phyloP scores from a whole-genome alignment of 1,139 yeast genomes.

The Geotrichum candidum region DNA sequence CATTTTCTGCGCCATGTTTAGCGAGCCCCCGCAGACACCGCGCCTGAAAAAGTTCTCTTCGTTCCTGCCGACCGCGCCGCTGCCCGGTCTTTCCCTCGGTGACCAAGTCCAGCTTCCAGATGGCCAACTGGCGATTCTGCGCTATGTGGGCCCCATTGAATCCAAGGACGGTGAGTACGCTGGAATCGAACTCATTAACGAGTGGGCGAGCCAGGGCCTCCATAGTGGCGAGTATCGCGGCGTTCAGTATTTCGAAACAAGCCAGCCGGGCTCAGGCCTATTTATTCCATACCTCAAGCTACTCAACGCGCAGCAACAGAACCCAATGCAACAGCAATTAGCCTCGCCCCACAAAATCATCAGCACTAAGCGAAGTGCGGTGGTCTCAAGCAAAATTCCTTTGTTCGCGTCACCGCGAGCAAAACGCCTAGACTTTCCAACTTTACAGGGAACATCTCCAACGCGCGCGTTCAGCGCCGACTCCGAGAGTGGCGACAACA shows the following conservation, averaged over 20 bases:
- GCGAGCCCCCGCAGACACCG: constrained; percentile 7
- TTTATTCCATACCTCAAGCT: constrained; percentile 22
- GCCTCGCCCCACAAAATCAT: neutral
- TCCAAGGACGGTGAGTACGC: constrained; percentile 78
- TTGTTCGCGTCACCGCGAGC: neutral
- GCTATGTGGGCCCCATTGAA: constrained; percentile 68
- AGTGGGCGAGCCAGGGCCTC: constrained; percentile 61
- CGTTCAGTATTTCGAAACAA: constrained; percentile 11
- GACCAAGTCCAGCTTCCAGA: constrained; percentile 39
- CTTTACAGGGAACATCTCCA: constrained; percentile 1
- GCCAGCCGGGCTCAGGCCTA: constrained; percentile 23
- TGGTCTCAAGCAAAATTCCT: neutral
- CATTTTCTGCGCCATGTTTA: neutral
- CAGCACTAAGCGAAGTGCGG: neutral
- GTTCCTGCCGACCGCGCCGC: neutral
- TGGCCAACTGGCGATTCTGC: constrained; percentile 51
- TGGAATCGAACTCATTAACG: constrained; percentile 75
- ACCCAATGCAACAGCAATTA: neutral
- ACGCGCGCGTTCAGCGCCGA: constrained; percentile 5
- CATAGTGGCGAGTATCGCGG: constrained; percentile 68
- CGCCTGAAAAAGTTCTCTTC: constrained; percentile 4
- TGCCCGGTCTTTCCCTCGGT: constrained; percentile 28
- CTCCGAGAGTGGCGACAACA: constrained; percentile 9
- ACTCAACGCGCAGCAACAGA: constrained; percentile 10
- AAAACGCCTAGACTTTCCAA: neutral